phyloP scores from a whole-genome alignment of 2,329 filamentous ascomycete genomes.

The Orbilia brochopaga region DNA sequence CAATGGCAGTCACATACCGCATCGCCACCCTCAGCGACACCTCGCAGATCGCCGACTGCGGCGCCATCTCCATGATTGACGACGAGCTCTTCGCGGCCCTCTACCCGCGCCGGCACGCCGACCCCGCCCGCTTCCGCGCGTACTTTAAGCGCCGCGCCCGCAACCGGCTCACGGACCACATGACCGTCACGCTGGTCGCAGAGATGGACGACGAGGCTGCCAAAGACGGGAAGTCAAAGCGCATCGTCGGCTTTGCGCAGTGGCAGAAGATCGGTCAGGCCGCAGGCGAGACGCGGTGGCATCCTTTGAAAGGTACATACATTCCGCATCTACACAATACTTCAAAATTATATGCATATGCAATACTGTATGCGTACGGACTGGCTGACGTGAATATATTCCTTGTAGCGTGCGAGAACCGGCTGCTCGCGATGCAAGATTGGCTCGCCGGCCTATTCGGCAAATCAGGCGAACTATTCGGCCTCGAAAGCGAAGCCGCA shows the following conservation, averaged over 20 bases:
- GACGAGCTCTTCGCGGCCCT: conserved; percentile 43
- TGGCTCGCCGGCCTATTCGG: conserved; percentile 29
- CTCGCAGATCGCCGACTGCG: conserved; percentile 24
- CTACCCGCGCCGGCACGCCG: conserved; percentile 27
- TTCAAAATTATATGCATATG: background rate
- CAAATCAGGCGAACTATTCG: no score
- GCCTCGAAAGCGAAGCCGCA: conserved; percentile 22
- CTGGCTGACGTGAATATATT: background rate
- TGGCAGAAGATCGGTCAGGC: conserved; percentile 36
- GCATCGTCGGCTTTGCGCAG: conserved; percentile 32
- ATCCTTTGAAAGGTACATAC: background rate
- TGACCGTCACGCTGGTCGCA: conserved; percentile 19
- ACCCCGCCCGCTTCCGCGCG: conserved; percentile 17
- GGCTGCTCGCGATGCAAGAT: conserved; percentile 19
- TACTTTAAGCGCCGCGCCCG: conserved; percentile 28
- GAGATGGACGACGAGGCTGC: conserved; percentile 17
- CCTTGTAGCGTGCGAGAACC: conserved; percentile 27
- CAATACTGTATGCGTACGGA: no score
- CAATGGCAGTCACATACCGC: conserved; percentile 13
- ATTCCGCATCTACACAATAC: background rate
- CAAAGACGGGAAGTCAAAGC: conserved; percentile 10
- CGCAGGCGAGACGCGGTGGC: conserved; percentile 21
- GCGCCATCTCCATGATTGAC: conserved; percentile 32
- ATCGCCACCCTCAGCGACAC: conserved; percentile 33
- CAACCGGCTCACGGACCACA: conserved; percentile 23